A percentile compares a stretch with the other conserved stretches of the same genome.
Evolutionary conservation across 176 grass and related monocot species (phyloP).

Genomic region (Zoysia pacifica): DNA sequence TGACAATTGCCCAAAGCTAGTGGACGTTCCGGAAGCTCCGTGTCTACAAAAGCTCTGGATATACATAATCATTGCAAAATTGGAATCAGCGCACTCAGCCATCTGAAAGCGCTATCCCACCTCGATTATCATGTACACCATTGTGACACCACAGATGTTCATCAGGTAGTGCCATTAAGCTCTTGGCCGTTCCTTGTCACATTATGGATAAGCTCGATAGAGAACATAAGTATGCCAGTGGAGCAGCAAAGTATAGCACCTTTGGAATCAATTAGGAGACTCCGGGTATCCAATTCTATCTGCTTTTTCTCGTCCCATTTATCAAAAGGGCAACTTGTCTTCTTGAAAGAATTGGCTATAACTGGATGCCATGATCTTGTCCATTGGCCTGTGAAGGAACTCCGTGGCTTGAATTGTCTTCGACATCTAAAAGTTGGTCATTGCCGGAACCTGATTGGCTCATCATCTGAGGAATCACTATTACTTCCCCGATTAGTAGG

Average conservation of each 20-base stretch:
- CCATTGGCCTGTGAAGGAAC: background rate
- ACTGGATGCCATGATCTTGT: background rate
- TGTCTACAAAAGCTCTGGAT: background rate
- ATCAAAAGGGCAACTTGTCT: background rate
- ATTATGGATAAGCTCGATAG: background rate
- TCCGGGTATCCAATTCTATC: background rate
- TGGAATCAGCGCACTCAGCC: too few species aligned
- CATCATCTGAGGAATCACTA: background rate
- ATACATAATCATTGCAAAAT: background rate
- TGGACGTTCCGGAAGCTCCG: background rate
- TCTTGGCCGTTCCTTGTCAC: background rate
- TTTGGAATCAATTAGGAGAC: background rate
- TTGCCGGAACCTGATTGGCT: background rate
- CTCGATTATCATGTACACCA: too few species aligned
- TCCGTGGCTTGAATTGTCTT: background rate
- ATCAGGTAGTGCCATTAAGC: background rate
- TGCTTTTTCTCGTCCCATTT: too few species aligned
- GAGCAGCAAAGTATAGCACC: background rate
- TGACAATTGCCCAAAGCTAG: fast-evolving
- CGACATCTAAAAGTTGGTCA: fast-evolving
- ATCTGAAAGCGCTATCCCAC: too few species aligned
- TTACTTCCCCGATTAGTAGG: background rate
- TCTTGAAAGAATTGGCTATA: background rate
- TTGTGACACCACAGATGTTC: too few species aligned
- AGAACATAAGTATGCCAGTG: background rate